Conservation (phyloP, 495 filamentous ascomycete genomes). For the Neurospora sp. region DNA sequence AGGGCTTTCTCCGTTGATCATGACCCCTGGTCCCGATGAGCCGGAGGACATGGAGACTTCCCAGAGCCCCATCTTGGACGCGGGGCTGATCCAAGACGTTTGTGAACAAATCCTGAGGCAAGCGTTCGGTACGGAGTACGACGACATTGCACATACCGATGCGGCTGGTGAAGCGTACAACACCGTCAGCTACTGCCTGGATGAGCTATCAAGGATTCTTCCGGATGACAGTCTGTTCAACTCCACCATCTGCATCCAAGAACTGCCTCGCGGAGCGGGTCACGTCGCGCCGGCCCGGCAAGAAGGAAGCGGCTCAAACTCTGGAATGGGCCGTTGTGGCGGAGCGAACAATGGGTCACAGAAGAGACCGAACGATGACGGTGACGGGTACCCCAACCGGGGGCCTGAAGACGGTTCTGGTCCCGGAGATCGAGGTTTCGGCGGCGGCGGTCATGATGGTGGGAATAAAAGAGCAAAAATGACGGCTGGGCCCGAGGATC, state of each 20-base stretch:
- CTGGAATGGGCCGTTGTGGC: background rate
- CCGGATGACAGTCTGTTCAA: background rate
- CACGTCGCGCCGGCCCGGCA: background rate
- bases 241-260: background rate
- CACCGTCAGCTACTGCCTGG: constrained; percentile 15
- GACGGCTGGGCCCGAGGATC: background rate
- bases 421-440: background rate
- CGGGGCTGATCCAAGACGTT: constrained; percentile 12
- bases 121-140: constrained; percentile 14
- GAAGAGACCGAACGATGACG: constrained; percentile 4
- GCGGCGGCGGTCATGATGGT: background rate
- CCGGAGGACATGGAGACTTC: background rate
- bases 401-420: background rate
- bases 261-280: background rate
- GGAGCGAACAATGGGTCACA: background rate
- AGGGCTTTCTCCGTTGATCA: background rate
- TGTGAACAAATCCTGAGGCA: constrained; percentile 14
- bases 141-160: constrained; percentile 13
- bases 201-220: constrained; percentile 16
- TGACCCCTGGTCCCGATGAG: background rate
- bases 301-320: background rate
- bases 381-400: background rate
- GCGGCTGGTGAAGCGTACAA: constrained; percentile 8
- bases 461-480: background rate
- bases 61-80: background rate